Conservation (phyloP, 805 yeast species). For the Yarrowia bubula region DNA sequence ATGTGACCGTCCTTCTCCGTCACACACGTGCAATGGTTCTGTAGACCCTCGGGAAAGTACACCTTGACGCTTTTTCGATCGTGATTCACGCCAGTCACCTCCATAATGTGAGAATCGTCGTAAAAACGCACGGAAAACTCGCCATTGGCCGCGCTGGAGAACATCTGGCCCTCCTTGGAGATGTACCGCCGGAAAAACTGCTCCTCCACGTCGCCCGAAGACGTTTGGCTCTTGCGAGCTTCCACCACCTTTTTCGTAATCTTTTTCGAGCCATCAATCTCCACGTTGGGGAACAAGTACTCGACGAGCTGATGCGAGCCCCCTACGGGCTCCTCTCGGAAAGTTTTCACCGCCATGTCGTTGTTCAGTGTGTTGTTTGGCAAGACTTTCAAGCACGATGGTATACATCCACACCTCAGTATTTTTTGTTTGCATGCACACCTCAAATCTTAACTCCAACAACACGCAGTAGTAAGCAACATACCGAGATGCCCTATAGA, state of each 20-base stretch:
- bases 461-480: too few species aligned
- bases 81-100: constrained; percentile 12
- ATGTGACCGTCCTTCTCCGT: background rate
- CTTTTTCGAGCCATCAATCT: constrained; percentile 6
- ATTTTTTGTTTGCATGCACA: constrained; percentile 15
- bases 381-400: background rate
- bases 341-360: constrained; percentile 4
- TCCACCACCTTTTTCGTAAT: constrained; percentile 11
- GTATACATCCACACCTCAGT: background rate
- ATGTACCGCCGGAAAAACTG: background rate
- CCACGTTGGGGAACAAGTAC: constrained; percentile 2
- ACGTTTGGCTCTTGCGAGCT: background rate
- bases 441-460: background rate
- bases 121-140: constrained; percentile 2
- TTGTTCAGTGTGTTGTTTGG: background rate
- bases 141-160: background rate
- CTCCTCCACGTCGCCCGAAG: background rate
- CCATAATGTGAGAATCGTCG: constrained; percentile 14
- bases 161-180: constrained; percentile 15
- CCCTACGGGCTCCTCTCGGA: constrained; percentile 5
- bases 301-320: constrained; percentile 1
- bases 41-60: constrained; percentile 5
- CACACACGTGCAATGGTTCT: constrained; percentile 17
- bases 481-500: too few species aligned
- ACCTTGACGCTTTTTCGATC: background rate